Conservation (phyloP, 2,329 filamentous ascomycete species). For the Hymenoscyphus repandus region DNA sequence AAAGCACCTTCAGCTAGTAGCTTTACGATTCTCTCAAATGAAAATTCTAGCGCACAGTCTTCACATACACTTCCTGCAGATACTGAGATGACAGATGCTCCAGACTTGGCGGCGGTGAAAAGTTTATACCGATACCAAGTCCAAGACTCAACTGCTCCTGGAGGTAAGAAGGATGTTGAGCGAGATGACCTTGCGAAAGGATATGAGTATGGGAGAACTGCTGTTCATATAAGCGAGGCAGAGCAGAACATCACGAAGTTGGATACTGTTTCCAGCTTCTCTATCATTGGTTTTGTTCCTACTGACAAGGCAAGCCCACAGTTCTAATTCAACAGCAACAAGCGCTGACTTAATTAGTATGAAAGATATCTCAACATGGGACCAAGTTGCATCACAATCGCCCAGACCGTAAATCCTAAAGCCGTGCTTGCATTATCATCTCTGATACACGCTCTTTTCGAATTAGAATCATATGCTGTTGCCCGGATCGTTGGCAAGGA, state of each 20-base stretch:
- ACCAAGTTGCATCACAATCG: slow-evolving; percentile 70
- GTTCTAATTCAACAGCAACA: too few relatives aligned
- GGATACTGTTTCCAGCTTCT: slow-evolving; percentile 68
- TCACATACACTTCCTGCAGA: slow-evolving; percentile 41
- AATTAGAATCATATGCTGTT: slow-evolving; percentile 79
- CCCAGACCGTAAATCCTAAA: slow-evolving; percentile 72
- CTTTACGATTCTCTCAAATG: slow-evolving; percentile 44
- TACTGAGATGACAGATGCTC: slow-evolving; percentile 38
- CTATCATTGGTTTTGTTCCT: slow-evolving; percentile 82
- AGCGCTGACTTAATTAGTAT: slow-evolving; percentile 47
- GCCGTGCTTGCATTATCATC: slow-evolving; percentile 83
- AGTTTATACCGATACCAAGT: slow-evolving; percentile 77
- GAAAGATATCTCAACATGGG: slow-evolving; percentile 83
- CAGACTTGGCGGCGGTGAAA: slow-evolving; percentile 63
- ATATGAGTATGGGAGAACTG: slow-evolving; percentile 88
- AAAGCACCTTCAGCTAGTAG: slow-evolving; percentile 70
- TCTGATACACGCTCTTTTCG: slow-evolving; percentile 79
- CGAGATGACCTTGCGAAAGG: slow-evolving; percentile 85
- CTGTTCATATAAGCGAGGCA: slow-evolving; percentile 80
- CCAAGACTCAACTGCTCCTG: slow-evolving; percentile 66
- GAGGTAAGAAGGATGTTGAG: slow-evolving; percentile 76
- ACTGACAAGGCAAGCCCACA: slow-evolving; percentile 59
- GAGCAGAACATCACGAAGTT: slow-evolving; percentile 87
- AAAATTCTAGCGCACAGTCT: slow-evolving; percentile 46
- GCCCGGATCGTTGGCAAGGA: slow-evolving; percentile 83